Evolutionary conservation across 352 stramenopile genomes (phyloP), one percentile per base, ranked within the genome.

Genomic region (Globisporangium alternatum): DNA sequence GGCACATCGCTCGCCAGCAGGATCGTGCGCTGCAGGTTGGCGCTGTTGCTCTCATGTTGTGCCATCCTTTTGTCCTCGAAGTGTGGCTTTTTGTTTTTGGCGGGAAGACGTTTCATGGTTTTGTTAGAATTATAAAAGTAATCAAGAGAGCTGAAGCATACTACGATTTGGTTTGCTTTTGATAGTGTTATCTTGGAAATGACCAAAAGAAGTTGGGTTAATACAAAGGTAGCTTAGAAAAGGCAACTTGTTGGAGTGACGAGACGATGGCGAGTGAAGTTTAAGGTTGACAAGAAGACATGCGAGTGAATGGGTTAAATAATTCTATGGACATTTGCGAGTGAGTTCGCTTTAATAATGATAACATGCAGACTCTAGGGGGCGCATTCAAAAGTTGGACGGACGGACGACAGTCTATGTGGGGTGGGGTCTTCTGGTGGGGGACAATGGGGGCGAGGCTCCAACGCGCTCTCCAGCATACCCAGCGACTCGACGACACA

Each of bases 1-100:
- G 88, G 89, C 39, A 84, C 80, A 22, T 83, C 76, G 66, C 81
- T 92, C 30, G 70, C 78, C 30, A 90, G 67, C 69, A 94, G 60
- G 56, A 83, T 55, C 35, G 76, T 69, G 54, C 63, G 66, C 66
- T 93, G 84, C 57, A 91, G 67, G 64, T 85, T 81, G 21, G 22
- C 28, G 56, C 33, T 39, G 33, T 33, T 30, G 59, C 52, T 65
- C 35, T 19, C 54, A 13, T 25, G 33, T 2, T 33, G 47, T 5
- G 30, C 25, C 47, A 49, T 62, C 25, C 17, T 43, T 10, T 65
- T 0, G 33, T 31, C n/a, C 37, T 54, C 19, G 33, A 55, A 51
- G 44, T 17, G 28, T 56, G 49, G 17, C 51, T 56, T 17, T 56
- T 56, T 12, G 17, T 39, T 56, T 56, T 56, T 58, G 52, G 52